phyloP scores from a whole-genome alignment of 176 grass and related monocot genomes.

The Aegilops longissima region DNA sequence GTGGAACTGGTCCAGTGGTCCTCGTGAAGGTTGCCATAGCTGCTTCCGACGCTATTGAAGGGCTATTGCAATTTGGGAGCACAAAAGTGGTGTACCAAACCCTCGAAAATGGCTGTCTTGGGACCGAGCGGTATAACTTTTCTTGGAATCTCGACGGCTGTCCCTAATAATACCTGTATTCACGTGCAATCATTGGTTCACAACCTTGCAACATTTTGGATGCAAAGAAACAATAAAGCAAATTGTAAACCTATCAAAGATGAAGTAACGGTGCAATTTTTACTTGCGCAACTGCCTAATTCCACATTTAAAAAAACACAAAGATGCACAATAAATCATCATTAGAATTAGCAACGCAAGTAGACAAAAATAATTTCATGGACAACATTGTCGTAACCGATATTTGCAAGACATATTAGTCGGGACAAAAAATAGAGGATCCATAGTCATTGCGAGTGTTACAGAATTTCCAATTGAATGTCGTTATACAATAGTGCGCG shows the following conservation, averaged over 20 bases:
- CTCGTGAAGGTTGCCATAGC: neutral
- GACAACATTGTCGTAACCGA: too few species aligned
- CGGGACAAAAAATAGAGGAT: too few species aligned
- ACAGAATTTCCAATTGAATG: too few species aligned
- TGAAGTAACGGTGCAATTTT: too few species aligned
- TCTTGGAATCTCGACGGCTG: neutral
- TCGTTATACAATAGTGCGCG: too few species aligned
- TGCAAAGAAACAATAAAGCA: neutral
- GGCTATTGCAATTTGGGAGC: neutral
- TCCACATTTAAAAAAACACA: too few species aligned
- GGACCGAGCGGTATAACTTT: neutral
- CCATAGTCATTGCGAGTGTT: too few species aligned
- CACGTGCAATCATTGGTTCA: neutral
- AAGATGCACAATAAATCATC: too few species aligned
- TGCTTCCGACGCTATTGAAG: neutral
- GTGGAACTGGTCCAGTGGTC: slow-evolving; percentile 18
- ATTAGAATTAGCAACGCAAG: too few species aligned
- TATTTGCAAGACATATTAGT: too few species aligned
- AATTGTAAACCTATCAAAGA: neutral
- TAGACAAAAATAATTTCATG: too few species aligned
- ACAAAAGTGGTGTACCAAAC: neutral
- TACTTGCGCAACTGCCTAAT: too few species aligned
- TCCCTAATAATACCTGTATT: neutral
- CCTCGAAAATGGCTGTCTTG: neutral
- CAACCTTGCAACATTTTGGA: neutral